Evolutionary conservation across 208 protist genomes (phyloP).

Genomic region (Naegleria fowleri): DNA sequence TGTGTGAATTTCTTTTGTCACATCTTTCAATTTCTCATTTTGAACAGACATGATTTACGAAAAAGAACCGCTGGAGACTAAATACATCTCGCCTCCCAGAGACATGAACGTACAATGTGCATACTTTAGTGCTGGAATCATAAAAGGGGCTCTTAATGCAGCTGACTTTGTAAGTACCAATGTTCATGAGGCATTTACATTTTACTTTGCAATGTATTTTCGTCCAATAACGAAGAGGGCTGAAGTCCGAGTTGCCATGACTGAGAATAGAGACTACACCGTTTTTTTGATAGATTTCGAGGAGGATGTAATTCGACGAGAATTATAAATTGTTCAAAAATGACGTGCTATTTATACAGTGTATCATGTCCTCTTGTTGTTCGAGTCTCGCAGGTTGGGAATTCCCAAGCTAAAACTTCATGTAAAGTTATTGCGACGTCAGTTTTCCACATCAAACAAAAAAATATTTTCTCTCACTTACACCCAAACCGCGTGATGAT

Average conservation of each 20-base stretch:
- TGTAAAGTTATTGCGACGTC: no score
- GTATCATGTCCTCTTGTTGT: no score
- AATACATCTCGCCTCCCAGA: background rate
- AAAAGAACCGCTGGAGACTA: background rate
- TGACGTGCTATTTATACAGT: no score
- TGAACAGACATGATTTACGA: background rate
- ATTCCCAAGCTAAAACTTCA: no score
- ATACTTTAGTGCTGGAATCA: constrained; percentile 18
- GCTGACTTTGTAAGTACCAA: constrained; percentile 18
- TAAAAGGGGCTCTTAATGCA: background rate
- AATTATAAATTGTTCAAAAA: background rate
- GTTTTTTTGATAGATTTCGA: constrained; percentile 23
- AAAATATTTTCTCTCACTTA: no score
- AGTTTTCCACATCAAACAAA: no score
- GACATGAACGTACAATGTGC: constrained; percentile 1
- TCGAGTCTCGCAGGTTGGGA: no score
- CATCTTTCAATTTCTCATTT: background rate
- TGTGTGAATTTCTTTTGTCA: background rate
- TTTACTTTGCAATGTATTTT: background rate
- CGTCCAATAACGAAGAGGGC: background rate
- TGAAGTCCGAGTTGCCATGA: background rate
- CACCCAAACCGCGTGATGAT: no score
- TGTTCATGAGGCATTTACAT: no score
- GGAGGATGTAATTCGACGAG: background rate
- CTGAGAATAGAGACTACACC: background rate